These are phyloP conservation scores for Penstemon barbatus DNA, from an alignment of 257 asterid species.

Conservation along the genomic window DNA sequence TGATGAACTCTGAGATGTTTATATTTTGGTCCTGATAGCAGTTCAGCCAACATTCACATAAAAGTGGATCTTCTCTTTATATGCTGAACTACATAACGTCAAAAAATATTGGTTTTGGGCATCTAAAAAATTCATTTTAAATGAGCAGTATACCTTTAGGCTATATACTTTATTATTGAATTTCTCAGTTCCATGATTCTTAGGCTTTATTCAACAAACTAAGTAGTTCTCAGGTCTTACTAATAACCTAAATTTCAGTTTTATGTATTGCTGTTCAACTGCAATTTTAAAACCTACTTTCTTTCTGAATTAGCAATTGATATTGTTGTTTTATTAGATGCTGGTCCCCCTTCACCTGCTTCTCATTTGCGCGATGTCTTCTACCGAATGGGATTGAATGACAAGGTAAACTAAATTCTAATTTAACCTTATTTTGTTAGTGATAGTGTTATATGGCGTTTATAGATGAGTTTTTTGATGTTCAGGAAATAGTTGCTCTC, in stretches of 20 bases:
- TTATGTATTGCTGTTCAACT: constrained; percentile 11
- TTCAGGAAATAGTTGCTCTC: constrained; percentile 96
- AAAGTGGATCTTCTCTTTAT: not conserved
- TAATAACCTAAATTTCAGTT: constrained; percentile 16
- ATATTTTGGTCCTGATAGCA: not conserved
- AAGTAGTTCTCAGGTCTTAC: constrained; percentile 12
- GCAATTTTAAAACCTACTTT: constrained; percentile 18
- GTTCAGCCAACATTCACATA: not conserved
- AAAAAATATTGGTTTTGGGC: not conserved
- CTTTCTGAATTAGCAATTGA: constrained; percentile 20
- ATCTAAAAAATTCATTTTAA: not conserved
- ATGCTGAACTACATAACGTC: not conserved
- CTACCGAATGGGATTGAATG: constrained; percentile 89
- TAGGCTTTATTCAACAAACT: not conserved
- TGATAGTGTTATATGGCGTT: constrained; percentile 10
- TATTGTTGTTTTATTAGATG: constrained; percentile 55
- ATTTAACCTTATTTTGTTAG: constrained; percentile 20
- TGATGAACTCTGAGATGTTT: constrained; percentile 11
- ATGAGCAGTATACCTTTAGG: constrained; percentile 1
- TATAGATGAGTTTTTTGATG: constrained; percentile 22
- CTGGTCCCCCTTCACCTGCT: constrained; percentile 98
- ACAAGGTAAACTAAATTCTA: constrained; percentile 58
- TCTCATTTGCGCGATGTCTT: constrained; percentile 90
- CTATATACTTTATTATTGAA: not conserved
- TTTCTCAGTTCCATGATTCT: constrained; percentile 12